These are phyloP conservation scores for Ceratocystis lukuohia DNA, from an alignment of 2,329 filamentous ascomycete genomes.

Conservation along the genomic window DNA sequence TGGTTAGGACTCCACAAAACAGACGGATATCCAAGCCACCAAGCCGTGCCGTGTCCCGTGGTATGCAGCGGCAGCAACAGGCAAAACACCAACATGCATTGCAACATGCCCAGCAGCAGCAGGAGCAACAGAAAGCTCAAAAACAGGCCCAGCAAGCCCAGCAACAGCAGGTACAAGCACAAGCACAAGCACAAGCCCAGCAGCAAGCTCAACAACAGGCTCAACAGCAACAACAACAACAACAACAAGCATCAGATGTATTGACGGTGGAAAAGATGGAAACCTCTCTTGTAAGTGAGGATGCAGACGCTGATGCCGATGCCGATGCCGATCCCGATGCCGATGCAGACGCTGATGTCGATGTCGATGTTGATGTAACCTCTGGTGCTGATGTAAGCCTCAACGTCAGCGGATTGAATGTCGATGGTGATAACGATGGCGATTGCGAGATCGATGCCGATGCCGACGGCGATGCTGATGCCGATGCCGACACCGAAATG, in stretches of 20 bases:
- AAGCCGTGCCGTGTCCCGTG: slow-evolving; percentile 19
- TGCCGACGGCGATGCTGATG: slow-evolving; percentile 25
- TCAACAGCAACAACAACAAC: slow-evolving; percentile 23
- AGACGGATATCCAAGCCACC: slow-evolving; percentile 19
- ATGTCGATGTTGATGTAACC: slow-evolving; percentile 22
- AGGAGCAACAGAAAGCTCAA: slow-evolving; percentile 26
- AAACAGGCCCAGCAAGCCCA: slow-evolving; percentile 23
- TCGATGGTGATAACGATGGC: slow-evolving; percentile 7
- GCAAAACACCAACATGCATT: slow-evolving; percentile 19
- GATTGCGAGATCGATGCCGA: slow-evolving; percentile 25
- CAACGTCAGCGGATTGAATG: slow-evolving; percentile 9
- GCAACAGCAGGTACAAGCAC: slow-evolving; percentile 26
- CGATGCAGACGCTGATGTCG: slow-evolving; percentile 30
- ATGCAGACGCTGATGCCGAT: slow-evolving; percentile 32
- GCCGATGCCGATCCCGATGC: slow-evolving; percentile 22
- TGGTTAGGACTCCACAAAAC: slow-evolving; percentile 13
- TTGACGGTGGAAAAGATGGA: slow-evolving; percentile 26
- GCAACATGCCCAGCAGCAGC: slow-evolving; percentile 23
- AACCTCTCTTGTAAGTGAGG: slow-evolving; percentile 26
- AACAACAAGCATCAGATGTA: slow-evolving; percentile 18
- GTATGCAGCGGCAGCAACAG: slow-evolving; percentile 20
- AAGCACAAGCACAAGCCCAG: slow-evolving; percentile 24
- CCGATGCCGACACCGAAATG: slow-evolving; percentile 38
- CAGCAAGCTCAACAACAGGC: slow-evolving; percentile 26
- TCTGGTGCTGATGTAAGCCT: slow-evolving; percentile 24